These are phyloP conservation scores for Gilbertella persicaria DNA, from an alignment of 371 early-diverging fungal genomes.

Conservation along the genomic window DNA sequence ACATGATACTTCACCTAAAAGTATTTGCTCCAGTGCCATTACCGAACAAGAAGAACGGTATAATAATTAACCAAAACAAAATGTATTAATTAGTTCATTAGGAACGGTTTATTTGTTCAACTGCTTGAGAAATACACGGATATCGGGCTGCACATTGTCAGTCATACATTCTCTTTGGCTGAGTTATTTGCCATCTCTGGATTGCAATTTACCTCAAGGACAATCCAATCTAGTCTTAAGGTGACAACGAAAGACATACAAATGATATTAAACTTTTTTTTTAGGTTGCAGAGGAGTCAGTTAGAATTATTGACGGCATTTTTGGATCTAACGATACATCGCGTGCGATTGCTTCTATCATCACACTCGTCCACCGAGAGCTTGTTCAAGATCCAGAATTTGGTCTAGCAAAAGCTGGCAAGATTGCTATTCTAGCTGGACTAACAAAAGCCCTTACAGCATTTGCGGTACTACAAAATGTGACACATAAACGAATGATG, in stretches of 20 bases:
- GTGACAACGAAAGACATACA: too few relatives aligned
- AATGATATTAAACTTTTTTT: too few relatives aligned
- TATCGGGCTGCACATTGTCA: conserved; percentile 62
- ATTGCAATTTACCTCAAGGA: conserved; percentile 71
- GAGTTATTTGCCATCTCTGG: conserved; percentile 75
- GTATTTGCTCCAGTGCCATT: not conserved
- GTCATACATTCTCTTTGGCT: conserved; percentile 70
- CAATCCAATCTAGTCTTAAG: conserved; percentile 66
- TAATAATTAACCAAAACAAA: too few relatives aligned
- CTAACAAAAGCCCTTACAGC: conserved; percentile 83
- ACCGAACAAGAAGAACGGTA: not conserved
- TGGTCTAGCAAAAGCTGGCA: conserved; percentile 62
- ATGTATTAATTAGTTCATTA: not conserved
- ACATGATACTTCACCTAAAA: conserved; percentile 15
- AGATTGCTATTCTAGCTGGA: conserved; percentile 69
- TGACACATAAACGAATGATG: conserved; percentile 66
- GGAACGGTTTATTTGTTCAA: conserved; percentile 44
- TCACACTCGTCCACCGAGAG: conserved; percentile 79
- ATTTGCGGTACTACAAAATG: conserved; percentile 82
- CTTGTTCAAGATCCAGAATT: conserved; percentile 71
- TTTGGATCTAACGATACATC: conserved; percentile 93
- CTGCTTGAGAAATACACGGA: conserved; percentile 66
- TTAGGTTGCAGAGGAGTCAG: conserved; percentile 85
- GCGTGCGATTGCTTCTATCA: conserved; percentile 80
- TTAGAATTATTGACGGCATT: conserved; percentile 86